Conservation (phyloP, 78 protist genomes). For the Anaeramoeba flamelloides region DNA sequence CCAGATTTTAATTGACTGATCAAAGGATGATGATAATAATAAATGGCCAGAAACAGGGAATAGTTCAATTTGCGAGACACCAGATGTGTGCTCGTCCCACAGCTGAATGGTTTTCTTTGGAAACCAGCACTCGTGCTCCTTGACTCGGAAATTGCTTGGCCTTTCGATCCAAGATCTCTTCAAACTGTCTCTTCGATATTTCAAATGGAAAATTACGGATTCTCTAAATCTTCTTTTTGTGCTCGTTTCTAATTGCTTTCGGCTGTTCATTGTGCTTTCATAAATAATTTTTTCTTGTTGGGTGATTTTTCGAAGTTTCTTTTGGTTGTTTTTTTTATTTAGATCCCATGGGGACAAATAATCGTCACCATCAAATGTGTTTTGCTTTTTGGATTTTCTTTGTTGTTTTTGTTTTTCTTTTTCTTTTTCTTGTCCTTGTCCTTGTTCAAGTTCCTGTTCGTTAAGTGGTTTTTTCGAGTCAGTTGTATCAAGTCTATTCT, state of each 20-base stretch:
- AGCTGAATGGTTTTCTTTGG: not conserved
- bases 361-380: too few species aligned
- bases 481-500: not conserved
- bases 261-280: not conserved
- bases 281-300: not conserved
- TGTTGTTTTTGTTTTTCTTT: not conserved
- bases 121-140: not conserved
- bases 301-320: slow-evolving; percentile 1
- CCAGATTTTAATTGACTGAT: slow-evolving; percentile 42
- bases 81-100: not conserved
- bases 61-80: not conserved
- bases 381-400: too few species aligned
- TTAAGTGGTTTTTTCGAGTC: too few species aligned
- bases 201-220: not conserved
- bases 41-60: not conserved
- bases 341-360: too few species aligned
- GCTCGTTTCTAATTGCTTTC: not conserved
- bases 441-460: not conserved
- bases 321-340: too few species aligned
- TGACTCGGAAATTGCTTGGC: not conserved
- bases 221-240: not conserved
- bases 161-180: not conserved
- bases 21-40: not conserved
- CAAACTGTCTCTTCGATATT: not conserved
- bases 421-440: not conserved